Base-by-base conservation (phyloP, 2,329 filamentous ascomycete species). In the Zymoseptoria crescenta region DNA sequence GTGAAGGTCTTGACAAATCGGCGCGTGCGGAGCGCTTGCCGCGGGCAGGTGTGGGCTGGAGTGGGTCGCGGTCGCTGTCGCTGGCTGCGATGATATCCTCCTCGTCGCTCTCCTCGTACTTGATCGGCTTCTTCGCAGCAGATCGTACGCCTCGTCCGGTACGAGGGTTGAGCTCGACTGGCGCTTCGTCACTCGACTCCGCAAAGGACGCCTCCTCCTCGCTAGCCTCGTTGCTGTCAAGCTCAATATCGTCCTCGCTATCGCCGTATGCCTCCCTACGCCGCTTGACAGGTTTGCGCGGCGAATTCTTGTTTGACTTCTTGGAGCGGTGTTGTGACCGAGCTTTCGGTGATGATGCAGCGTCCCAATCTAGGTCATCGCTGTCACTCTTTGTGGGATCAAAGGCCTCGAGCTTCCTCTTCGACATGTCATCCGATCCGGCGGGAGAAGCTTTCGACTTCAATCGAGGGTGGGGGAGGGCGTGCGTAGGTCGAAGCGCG, bases 71-170 rank as follows among this genome's bases (percentile, higher is more conserved):
- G 19, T 72, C 62, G 70, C 72, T 55, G 67, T 73, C 68, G 10
- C 69, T 74, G 52, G 74, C 73, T 64, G 75, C 72, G 56, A 76
- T 73, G 69, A 74, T 73, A 49, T 79, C 75, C 49, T 78, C 76
- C 27, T 79, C 78, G 56, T 75, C 78, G 6, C 63, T 65, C 69
- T 85, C 83, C 63, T 83, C 78, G 76, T 86, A 86, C 30, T 76
- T 77, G 51, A 80, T 76, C 24, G 73, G 71, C 65, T 83, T 81
- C 67, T 80, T 80, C 9, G 81, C 79, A n/a, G 78, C 81, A 59
- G 76, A 76, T 62, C 84, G 79, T 64, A 81, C 78, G 51, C 79
- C 77, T 53, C 82, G 76, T 41, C 84, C 84, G 54, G 81, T 80
- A 45, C 68, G 69, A 19, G 81, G 80, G 65, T 84, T 85, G 59